phyloP scores from a whole-genome alignment of 306 rosid genomes.

The Nissolia schottii region DNA sequence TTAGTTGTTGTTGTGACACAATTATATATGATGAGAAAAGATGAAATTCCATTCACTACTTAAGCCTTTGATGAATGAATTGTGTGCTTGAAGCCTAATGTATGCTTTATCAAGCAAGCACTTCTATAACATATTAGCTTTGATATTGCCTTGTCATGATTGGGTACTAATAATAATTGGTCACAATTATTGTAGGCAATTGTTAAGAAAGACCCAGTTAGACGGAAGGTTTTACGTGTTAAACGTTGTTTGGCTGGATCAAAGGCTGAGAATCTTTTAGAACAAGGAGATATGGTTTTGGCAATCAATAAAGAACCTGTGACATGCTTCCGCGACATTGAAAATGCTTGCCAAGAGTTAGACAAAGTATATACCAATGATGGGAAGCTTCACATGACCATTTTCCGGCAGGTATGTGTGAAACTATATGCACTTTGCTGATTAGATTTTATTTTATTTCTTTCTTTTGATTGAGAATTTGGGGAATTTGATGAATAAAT shows the following conservation, averaged over 20 bases:
- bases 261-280: conserved; percentile 77
- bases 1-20: too few relatives aligned
- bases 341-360: conserved; percentile 77
- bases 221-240: conserved; percentile 91
- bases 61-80: too few relatives aligned
- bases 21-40: too few relatives aligned
- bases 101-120: too few relatives aligned
- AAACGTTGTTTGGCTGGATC: conserved; percentile 98
- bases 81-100: too few relatives aligned
- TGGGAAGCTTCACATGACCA: conserved; percentile 72
- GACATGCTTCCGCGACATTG: conserved; percentile 83
- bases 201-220: conserved; percentile 88
- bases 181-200: conserved; percentile 51
- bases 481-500: conserved; percentile 22
- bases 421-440: not conserved
- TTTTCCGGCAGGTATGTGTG: conserved; percentile 75
- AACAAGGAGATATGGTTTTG: conserved; percentile 97
- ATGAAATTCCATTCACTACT: too few relatives aligned
- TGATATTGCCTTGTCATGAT: not conserved
- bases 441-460: not conserved
- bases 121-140: too few relatives aligned
- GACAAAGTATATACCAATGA: conserved; percentile 44
- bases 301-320: conserved; percentile 94
- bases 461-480: not conserved
- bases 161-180: conserved; percentile 12